phyloP scores from a whole-genome alignment of 352 stramenopile species.

The Phytophthora tentaculata region DNA sequence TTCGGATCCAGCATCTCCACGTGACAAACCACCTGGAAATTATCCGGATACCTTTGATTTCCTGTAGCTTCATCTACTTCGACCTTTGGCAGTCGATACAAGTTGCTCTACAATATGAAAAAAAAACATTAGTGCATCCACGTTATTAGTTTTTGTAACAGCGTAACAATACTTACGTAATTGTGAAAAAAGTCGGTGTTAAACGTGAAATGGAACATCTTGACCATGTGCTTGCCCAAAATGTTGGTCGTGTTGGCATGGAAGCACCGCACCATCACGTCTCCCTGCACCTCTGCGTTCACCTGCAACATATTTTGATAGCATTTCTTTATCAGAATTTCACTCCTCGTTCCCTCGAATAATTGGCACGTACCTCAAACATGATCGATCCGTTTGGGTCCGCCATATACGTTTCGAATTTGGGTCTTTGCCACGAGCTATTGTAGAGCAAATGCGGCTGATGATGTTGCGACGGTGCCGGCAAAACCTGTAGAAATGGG shows the following conservation, averaged over 20 bases:
- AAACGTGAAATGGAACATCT: constrained; percentile 89
- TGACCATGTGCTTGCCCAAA: constrained; percentile 79
- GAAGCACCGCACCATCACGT: constrained; percentile 76
- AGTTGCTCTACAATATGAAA: constrained; percentile 38
- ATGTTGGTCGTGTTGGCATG: constrained; percentile 77
- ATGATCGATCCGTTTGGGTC: constrained; percentile 59
- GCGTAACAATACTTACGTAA: constrained; percentile 43
- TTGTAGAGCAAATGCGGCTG: constrained; percentile 70
- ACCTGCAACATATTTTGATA: constrained; percentile 37
- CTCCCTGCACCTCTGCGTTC: constrained; percentile 75
- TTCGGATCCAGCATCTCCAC: constrained; percentile 46
- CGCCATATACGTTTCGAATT: constrained; percentile 66
- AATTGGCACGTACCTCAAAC: constrained; percentile 41
- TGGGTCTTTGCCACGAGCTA: constrained; percentile 69
- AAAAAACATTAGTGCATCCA: constrained; percentile 3
- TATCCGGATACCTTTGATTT: constrained; percentile 58
- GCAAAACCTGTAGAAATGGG: constrained; percentile 69
- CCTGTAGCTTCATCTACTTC: constrained; percentile 68
- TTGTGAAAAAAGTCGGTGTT: constrained; percentile 85
- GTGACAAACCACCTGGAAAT: constrained; percentile 64
- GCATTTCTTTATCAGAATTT: too few relatives aligned
- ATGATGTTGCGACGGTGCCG: constrained; percentile 65
- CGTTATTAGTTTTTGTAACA: neutral
- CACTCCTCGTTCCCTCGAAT: too few relatives aligned
- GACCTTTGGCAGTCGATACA: constrained; percentile 58